Evolutionary conservation across 768 basidiomycete species (phyloP).

Genomic region (Termitomyces sp.): DNA sequence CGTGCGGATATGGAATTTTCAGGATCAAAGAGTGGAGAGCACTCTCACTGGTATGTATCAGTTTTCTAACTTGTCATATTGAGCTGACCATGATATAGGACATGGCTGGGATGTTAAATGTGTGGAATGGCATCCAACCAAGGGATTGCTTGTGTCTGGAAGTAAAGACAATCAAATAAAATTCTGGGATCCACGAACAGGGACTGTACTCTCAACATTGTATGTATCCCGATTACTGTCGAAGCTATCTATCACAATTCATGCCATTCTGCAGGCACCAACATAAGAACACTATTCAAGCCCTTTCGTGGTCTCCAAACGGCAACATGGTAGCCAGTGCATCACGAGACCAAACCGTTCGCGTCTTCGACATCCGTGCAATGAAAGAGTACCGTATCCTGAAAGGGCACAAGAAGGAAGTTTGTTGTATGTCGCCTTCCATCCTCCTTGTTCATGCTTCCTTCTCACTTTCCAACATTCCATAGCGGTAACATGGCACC

Average conservation of each 20-base stretch:
- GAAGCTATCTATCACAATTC: neutral
- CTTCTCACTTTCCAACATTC: neutral
- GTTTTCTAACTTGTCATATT: neutral
- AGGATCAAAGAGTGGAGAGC: constrained; percentile 85
- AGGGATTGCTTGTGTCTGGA: constrained; percentile 90
- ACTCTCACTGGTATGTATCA: constrained; percentile 64
- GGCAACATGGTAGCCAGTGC: constrained; percentile 93
- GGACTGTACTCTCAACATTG: constrained; percentile 87
- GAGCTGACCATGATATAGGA: constrained; percentile 37
- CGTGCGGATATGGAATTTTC: constrained; percentile 93
- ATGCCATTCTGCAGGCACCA: constrained; percentile 58
- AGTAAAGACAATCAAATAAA: constrained; percentile 98
- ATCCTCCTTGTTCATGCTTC: neutral
- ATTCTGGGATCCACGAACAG: constrained; percentile 98
- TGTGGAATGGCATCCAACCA: constrained; percentile 97
- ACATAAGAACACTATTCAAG: constrained; percentile 96
- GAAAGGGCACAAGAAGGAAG: constrained; percentile 97
- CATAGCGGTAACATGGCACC: constrained; percentile 92
- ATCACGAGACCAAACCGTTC: constrained; percentile 89
- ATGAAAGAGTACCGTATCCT: constrained; percentile 94
- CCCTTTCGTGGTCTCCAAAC: constrained; percentile 88
- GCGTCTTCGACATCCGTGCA: constrained; percentile 95
- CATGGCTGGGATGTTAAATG: constrained; percentile 99
- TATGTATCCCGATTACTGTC: constrained; percentile 27
- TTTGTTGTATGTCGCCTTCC: constrained; percentile 67